Percentiles rank a stretch among this genome's conserved stretches.
Evolutionary conservation across 192 early-diverging fungal species (phyloP).

Genomic region (Globomyces pollinis-pini): DNA sequence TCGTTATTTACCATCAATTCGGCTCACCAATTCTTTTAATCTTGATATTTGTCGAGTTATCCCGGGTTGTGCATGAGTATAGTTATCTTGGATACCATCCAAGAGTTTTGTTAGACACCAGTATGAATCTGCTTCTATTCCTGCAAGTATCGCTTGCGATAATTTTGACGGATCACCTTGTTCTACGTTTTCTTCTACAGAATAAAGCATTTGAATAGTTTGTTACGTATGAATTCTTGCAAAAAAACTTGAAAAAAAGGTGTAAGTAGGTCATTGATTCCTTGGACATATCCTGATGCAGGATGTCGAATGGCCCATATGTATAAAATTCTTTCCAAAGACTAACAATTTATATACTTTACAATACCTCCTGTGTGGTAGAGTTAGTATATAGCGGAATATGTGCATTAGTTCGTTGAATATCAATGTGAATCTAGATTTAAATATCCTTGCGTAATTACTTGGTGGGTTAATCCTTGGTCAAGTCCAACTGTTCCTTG

Average conservation of each 20-base stretch:
- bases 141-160: conserved; percentile 43
- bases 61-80: conserved; percentile 93
- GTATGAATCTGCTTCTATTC: conserved; percentile 91
- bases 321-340: conserved; percentile 87
- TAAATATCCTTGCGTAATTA: conserved; percentile 31
- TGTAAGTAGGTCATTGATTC: conserved; percentile 96
- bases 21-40: conserved; percentile 81
- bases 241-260: conserved; percentile 95
- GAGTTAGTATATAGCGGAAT: conserved; percentile 75
- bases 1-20: conserved; percentile 80
- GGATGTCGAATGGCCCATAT: conserved; percentile 97
- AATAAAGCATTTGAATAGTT: no score
- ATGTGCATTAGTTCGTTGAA: conserved; percentile 82
- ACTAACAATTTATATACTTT: conserved; percentile 44
- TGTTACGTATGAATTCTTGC: conserved; percentile 56
- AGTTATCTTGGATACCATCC: conserved; percentile 99
- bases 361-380: conserved; percentile 70
- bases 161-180: conserved; percentile 27
- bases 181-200: conserved; percentile 36
- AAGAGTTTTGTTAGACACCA: conserved; percentile 95
- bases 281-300: conserved; percentile 98
- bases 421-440: conserved; percentile 82
- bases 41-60: conserved; percentile 85
- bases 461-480: conserved; percentile 84
- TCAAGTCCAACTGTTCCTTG: conserved; percentile 73